Base-by-base conservation (phyloP, 768 basidiomycete species). In the Amanita molliuscula region DNA sequence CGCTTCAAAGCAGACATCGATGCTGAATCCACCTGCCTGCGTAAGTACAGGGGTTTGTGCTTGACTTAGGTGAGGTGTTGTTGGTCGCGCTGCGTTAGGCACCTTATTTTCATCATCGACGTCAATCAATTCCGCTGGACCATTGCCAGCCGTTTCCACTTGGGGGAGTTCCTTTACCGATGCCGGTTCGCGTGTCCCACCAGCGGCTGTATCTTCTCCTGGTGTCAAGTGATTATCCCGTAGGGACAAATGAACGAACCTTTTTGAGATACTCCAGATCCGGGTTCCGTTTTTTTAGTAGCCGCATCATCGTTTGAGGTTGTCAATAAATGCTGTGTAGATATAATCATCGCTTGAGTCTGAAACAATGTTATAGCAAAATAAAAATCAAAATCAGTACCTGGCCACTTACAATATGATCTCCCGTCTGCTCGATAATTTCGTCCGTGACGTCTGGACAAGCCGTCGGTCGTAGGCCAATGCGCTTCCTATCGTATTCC, bases 311-410 rank as follows among this genome's bases (percentile, higher is more conserved):
- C 43, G 7, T 43, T 54, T 41, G 60, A 51, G 37, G 61, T 53
- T 28, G 77, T 74, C 65, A 75, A 69, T 23, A 95, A 70, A 65
- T 94, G 90, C 55, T 86, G 81, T 1, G 91, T 94, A 8, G 90
- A 90, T 50, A 89, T 88, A 8, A 84, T 75, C 92, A 96, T 96
- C 0, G 91, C 90, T 56, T 82, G 78, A 5, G 92, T 92, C 90
- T 94, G 57, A 35, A 25, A 35, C n/a, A 16, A 44, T 44, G 28
- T 33, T 48, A n/a, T n/a, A 29, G 47, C 23, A 41, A 33, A 52
- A n/a, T 54, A 43, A 56, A 36, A 40, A 45, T 5, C 37, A n/a
- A 36, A n/a, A 36, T 21, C 6, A 4, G 20, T 35, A 33, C 52
- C 21, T 54, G 18, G 51, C 15, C 9, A 57, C 73, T 57, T 61